Evolutionary conservation across 306 rosid species (phyloP).

Genomic region (Fagus crenata): DNA sequence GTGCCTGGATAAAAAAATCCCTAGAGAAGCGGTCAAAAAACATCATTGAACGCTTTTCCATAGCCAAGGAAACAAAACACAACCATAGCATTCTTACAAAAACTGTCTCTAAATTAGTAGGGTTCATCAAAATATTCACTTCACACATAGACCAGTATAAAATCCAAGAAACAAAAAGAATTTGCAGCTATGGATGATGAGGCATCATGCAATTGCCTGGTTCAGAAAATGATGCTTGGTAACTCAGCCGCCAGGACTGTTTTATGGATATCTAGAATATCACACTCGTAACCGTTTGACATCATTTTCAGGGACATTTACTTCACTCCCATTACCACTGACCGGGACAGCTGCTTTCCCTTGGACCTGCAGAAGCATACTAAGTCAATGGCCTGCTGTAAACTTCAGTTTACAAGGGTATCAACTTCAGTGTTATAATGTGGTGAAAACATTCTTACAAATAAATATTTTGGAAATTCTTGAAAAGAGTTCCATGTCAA

Average conservation of each 20-base stretch:
- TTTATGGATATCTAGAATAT: conserved; percentile 1
- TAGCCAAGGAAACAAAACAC: neutral
- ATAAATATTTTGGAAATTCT: neutral
- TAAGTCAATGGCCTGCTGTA: conserved; percentile 10
- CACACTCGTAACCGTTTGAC: conserved; percentile 57
- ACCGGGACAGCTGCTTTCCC: conserved; percentile 47
- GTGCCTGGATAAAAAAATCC: neutral
- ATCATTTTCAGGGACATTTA: conserved; percentile 71
- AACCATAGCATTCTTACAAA: neutral
- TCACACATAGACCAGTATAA: neutral
- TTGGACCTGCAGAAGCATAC: conserved; percentile 56
- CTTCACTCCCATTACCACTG: conserved; percentile 57
- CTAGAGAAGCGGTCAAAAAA: neutral
- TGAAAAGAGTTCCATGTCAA: neutral
- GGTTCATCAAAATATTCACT: neutral
- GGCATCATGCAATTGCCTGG: conserved; percentile 10
- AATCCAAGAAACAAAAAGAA: neutral
- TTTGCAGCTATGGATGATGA: conserved; percentile 11
- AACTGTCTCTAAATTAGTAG: neutral
- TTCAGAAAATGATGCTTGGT: conserved; percentile 21
- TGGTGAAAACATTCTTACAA: neutral
- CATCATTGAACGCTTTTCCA: neutral
- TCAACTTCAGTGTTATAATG: neutral
- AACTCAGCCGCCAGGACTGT: conserved; percentile 13
- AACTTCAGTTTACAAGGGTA: conserved; percentile 6